Evolutionary conservation across 441 rosid genomes (phyloP).

Genomic region (Pelargonium cotyledonis): DNA sequence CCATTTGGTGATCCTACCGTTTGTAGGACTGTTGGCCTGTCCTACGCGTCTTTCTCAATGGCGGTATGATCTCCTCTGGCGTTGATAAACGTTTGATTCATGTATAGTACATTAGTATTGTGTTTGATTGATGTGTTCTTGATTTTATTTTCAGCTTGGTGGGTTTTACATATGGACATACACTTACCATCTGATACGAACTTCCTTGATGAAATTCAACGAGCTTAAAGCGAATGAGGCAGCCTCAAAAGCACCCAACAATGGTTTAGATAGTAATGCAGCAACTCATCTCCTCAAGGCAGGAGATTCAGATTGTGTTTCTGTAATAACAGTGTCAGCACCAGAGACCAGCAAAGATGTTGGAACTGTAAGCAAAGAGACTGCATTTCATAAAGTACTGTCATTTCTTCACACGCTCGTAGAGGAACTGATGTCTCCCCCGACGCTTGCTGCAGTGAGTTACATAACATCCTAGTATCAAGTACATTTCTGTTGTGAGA

Average conservation of each 20-base stretch:
- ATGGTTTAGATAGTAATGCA: constrained; percentile 8
- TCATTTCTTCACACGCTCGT: constrained; percentile 8
- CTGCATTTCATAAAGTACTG: background rate
- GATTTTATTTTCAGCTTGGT: background rate
- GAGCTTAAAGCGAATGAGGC: constrained; percentile 11
- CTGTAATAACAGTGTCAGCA: background rate
- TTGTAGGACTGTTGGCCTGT: background rate
- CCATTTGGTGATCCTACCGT: background rate
- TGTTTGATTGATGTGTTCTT: background rate
- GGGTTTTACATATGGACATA: background rate
- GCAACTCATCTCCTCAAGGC: constrained; percentile 11
- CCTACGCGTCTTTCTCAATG: constrained; percentile 1
- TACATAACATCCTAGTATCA: background rate
- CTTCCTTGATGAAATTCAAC: constrained; percentile 15
- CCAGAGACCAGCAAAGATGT: background rate
- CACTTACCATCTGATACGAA: constrained; percentile 13
- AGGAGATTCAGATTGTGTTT: background rate
- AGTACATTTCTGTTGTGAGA: background rate
- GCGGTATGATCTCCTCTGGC: background rate
- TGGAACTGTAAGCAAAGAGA: background rate
- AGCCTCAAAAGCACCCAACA: constrained; percentile 6
- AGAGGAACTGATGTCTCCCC: constrained; percentile 20
- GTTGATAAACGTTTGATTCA: background rate
- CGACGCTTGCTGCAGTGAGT: constrained; percentile 17
- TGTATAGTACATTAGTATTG: background rate